Conservation (phyloP, 805 yeast genomes). For the Komagataella pseudopastoris region DNA sequence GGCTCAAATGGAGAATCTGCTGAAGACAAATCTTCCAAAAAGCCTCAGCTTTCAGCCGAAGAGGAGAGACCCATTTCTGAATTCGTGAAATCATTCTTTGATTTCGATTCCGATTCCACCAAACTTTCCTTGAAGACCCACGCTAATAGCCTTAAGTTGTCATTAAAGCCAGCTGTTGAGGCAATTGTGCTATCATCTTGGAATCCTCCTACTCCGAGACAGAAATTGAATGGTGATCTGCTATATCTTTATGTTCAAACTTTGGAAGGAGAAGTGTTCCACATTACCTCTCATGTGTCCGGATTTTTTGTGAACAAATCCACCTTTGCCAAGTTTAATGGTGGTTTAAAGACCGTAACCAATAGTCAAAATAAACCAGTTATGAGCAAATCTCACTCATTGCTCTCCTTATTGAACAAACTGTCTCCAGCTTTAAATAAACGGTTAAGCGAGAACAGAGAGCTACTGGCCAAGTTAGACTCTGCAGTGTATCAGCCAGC, state of each 20-base stretch:
- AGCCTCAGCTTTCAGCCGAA: constrained; percentile 14
- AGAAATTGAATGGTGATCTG: constrained; percentile 60
- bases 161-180: constrained; percentile 37
- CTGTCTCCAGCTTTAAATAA: constrained; percentile 50
- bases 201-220: constrained; percentile 70
- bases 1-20: constrained; percentile 5
- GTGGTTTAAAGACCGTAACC: constrained; percentile 26
- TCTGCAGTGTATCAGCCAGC: constrained; percentile 20
- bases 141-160: constrained; percentile 14
- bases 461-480: constrained; percentile 25
- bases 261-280: constrained; percentile 66
- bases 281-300: constrained; percentile 62
- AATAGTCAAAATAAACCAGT: constrained; percentile 4
- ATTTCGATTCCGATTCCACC: constrained; percentile 4
- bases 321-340: constrained; percentile 57
- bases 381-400: constrained; percentile 26
- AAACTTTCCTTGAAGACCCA: constrained; percentile 11
- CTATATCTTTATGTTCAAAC: constrained; percentile 65
- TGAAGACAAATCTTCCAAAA: constrained; percentile 2
- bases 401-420: constrained; percentile 46
- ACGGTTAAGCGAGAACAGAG: constrained; percentile 38
- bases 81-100: constrained; percentile 8
- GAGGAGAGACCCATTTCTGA: constrained; percentile 13
- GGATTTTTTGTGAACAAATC: constrained; percentile 76
- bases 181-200: constrained; percentile 54